phyloP scores from a whole-genome alignment of 352 stramenopile species.

The Pythium guiyangense region DNA sequence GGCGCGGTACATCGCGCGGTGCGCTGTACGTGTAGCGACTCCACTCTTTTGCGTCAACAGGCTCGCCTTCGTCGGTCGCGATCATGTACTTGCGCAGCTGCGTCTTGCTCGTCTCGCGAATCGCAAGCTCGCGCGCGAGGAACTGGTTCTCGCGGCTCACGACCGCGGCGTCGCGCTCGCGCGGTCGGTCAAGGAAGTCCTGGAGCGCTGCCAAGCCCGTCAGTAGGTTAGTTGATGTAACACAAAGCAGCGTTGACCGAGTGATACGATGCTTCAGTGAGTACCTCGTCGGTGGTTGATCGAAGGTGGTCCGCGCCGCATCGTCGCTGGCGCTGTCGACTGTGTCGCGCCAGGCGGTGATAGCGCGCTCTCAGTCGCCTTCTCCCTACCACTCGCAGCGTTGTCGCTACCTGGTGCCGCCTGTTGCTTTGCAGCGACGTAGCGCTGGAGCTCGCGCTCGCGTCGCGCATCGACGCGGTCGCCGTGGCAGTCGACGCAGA shows the following conservation, averaged over 20 bases:
- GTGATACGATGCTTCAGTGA: not conserved
- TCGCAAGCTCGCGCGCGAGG: constrained; percentile 47
- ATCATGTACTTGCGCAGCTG: constrained; percentile 74
- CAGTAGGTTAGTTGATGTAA: not conserved
- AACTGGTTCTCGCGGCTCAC: constrained; percentile 48
- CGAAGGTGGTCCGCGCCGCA: constrained; percentile 30
- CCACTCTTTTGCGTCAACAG: constrained; percentile 63
- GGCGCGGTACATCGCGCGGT: constrained; percentile 32
- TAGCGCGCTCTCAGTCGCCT: not conserved
- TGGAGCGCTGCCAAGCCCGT: constrained; percentile 22
- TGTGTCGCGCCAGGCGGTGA: not conserved
- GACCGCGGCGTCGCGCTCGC: constrained; percentile 34
- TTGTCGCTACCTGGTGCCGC: not conserved
- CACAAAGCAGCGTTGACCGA: too few relatives aligned
- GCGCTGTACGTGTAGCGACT: constrained; percentile 44
- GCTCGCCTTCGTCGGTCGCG: constrained; percentile 47
- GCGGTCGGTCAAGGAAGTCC: constrained; percentile 33
- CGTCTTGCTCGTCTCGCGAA: constrained; percentile 49
- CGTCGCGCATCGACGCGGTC: constrained; percentile 41
- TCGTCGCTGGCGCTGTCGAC: not conserved
- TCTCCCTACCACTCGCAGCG: not conserved
- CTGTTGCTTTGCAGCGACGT: constrained; percentile 12
- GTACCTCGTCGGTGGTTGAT: constrained; percentile 54
- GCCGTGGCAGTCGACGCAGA: constrained; percentile 66
- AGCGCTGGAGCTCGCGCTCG: constrained; percentile 36